Conservation (phyloP, 306 rosid genomes). For the Malus sylvestris region DNA sequence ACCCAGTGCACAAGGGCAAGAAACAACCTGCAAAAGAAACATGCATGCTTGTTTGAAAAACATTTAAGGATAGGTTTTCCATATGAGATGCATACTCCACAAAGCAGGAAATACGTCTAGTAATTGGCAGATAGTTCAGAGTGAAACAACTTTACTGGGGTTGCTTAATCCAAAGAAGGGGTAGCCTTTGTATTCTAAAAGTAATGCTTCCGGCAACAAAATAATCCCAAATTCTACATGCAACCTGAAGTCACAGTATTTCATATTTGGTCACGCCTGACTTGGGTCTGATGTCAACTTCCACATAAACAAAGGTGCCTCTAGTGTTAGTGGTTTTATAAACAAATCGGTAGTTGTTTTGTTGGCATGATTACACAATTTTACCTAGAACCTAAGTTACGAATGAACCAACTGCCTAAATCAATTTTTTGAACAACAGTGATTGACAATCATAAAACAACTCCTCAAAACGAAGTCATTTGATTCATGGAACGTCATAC, state of each 20-base stretch:
- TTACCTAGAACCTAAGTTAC: background rate
- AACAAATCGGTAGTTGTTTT: background rate
- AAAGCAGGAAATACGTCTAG: background rate
- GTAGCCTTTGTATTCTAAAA: background rate
- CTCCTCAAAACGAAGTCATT: background rate
- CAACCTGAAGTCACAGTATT: background rate
- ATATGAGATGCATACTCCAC: background rate
- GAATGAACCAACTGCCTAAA: background rate
- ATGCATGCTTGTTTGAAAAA: background rate
- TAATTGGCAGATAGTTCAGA: background rate
- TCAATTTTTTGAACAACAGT: background rate
- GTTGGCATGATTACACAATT: background rate
- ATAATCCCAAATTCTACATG: background rate
- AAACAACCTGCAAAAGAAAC: conserved; percentile 66
- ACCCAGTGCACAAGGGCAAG: conserved; percentile 98
- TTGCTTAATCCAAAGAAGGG: background rate
- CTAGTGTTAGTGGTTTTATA: background rate
- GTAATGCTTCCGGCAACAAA: background rate
- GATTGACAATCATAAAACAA: background rate
- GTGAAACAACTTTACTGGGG: background rate
- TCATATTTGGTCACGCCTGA: background rate
- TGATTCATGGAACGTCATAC: conserved; percentile 24
- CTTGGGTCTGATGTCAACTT: background rate
- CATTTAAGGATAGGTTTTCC: background rate
- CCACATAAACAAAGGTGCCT: background rate